Conservation (phyloP, 768 basidiomycete species). For the Cystoderma amianthinum region DNA sequence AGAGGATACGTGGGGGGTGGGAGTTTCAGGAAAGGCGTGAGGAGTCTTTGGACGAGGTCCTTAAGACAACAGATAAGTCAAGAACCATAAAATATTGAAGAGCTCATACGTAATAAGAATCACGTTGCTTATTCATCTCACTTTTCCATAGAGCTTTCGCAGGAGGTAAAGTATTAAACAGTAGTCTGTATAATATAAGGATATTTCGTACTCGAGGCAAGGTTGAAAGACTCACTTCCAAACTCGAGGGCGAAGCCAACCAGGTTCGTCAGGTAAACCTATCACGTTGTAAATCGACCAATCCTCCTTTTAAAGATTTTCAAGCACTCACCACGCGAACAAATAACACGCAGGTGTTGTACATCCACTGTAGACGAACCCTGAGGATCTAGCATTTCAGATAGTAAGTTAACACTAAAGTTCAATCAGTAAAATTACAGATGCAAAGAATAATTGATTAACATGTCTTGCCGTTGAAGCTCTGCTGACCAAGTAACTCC, state of each 20-base stretch:
- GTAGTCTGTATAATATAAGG: constrained; percentile 31
- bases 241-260: constrained; percentile 68
- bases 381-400: constrained; percentile 52
- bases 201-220: neutral
- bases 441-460: constrained; percentile 10
- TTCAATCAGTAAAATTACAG: constrained; percentile 5
- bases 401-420: constrained; percentile 46
- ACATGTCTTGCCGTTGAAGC: constrained; percentile 58
- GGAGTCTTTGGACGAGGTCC: constrained; percentile 64
- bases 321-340: constrained; percentile 46
- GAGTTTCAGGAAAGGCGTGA: constrained; percentile 43
- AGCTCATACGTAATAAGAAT: constrained; percentile 62
- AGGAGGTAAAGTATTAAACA: constrained; percentile 55
- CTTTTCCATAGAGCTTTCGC: constrained; percentile 52
- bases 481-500: constrained; percentile 58
- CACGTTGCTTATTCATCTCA: constrained; percentile 53
- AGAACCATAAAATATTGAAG: neutral
- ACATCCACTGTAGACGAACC: constrained; percentile 49
- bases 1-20: constrained; percentile 33
- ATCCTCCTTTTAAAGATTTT: too few species aligned
- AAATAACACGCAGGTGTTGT: constrained; percentile 44
- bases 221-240: constrained; percentile 54
- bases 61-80: constrained; percentile 18
- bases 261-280: constrained; percentile 72
- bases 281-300: too few species aligned